Conservation (phyloP, 1,284 basidiomycete species). For the Ganoderma lingzhi region DNA sequence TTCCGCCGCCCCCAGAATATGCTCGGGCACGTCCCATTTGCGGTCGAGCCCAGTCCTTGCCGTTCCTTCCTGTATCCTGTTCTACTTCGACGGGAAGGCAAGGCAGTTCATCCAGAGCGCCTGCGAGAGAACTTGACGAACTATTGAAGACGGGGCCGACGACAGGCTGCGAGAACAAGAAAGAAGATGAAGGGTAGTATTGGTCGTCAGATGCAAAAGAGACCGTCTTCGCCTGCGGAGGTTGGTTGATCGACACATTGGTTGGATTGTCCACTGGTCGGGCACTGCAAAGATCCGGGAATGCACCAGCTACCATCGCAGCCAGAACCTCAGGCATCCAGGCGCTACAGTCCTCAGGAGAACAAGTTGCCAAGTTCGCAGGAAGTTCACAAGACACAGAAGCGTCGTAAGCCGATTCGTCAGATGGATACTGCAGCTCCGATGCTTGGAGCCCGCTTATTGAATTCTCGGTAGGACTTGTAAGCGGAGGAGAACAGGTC, state of each 20-base stretch:
- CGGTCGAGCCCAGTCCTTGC: constrained; percentile 26
- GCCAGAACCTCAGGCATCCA: neutral
- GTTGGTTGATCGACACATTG: constrained; percentile 4
- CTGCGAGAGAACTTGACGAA: constrained; percentile 31
- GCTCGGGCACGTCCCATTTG: constrained; percentile 28
- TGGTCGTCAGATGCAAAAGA: constrained; percentile 15
- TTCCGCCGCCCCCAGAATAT: constrained; percentile 31
- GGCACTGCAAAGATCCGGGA: neutral
- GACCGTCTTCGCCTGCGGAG: constrained; percentile 8
- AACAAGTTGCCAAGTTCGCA: neutral
- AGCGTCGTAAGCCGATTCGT: neutral
- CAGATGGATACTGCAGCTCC: neutral
- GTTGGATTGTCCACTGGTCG: too few relatives aligned
- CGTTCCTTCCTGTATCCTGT: constrained; percentile 12
- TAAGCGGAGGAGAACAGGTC: constrained; percentile 3
- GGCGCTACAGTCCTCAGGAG: neutral
- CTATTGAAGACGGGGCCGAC: constrained; percentile 11
- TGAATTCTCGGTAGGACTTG: neutral
- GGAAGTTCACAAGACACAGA: neutral
- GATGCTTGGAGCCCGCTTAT: neutral
- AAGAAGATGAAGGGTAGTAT: constrained; percentile 1
- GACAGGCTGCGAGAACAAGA: neutral
- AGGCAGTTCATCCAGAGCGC: constrained; percentile 22
- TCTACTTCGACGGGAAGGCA: neutral
- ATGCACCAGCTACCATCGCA: neutral